phyloP scores from a whole-genome alignment of 345 rosid genomes.

The Arabis hirsuta region DNA sequence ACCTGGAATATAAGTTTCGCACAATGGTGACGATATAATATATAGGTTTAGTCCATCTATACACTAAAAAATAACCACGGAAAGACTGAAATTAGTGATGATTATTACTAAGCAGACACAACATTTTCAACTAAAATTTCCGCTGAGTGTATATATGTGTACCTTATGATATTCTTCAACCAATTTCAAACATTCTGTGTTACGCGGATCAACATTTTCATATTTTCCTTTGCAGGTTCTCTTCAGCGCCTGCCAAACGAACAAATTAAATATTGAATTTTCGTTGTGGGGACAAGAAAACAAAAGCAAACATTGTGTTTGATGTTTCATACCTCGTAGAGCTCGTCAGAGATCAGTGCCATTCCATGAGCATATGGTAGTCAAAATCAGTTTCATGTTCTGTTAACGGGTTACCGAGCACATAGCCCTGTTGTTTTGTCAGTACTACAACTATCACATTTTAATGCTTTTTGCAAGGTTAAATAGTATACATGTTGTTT shows the following conservation, averaged over 20 bases:
- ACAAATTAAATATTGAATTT: background rate
- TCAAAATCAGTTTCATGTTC: conserved; percentile 38
- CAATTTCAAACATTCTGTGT: conserved; percentile 47
- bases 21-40: background rate
- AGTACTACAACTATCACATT: too few species aligned
- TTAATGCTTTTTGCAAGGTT: too few species aligned
- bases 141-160: background rate
- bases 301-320: background rate
- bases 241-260: conserved; percentile 49
- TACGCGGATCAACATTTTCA: conserved; percentile 36
- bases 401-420: conserved; percentile 66
- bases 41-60: background rate
- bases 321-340: conserved; percentile 50
- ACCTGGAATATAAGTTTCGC: conserved; percentile 9
- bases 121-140: too few species aligned
- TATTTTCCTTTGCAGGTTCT: conserved; percentile 52
- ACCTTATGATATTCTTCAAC: conserved; percentile 28
- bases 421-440: conserved; percentile 53
- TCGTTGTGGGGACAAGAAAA: background rate
- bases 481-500: too few species aligned
- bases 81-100: background rate
- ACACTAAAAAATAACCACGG: background rate
- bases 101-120: background rate
- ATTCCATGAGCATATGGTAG: conserved; percentile 60
- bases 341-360: conserved; percentile 77